These are phyloP conservation scores for slime mould (Dictyostelium discoideum) DNA, from an alignment of 78 protist species.

Conservation along the genomic window DNA sequence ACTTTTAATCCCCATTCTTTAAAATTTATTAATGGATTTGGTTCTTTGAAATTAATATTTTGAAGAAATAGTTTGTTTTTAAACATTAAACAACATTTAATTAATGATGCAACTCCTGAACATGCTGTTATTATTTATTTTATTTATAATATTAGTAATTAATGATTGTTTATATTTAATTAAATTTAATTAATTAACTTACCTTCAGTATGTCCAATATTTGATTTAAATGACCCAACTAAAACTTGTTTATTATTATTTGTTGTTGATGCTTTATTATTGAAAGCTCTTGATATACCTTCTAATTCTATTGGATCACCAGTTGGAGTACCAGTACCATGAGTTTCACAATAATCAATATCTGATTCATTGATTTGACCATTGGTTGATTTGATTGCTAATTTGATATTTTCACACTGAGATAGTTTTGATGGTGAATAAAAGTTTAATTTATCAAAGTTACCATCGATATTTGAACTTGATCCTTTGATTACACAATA, in stretches of 20 bases:
- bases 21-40: slow-evolving; percentile 69
- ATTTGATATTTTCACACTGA: slow-evolving; percentile 4
- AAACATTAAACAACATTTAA: slow-evolving; percentile 56
- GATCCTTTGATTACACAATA: too few relatives aligned
- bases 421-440: too few relatives aligned
- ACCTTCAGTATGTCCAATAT: background rate
- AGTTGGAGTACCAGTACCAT: slow-evolving; percentile 85
- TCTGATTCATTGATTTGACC: background rate
- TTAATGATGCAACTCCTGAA: slow-evolving; percentile 42
- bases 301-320: slow-evolving; percentile 83
- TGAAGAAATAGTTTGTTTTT: too few relatives aligned
- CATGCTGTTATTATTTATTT: background rate
- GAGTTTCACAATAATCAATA: slow-evolving; percentile 52
- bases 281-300: slow-evolving; percentile 28
- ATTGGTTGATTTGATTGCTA: background rate
- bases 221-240: background rate
- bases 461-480: too few relatives aligned
- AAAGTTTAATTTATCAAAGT: too few relatives aligned
- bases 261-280: background rate
- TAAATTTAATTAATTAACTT: background rate
- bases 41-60: slow-evolving; percentile 42
- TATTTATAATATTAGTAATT: background rate
- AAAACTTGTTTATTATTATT: background rate
- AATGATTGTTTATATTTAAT: background rate
- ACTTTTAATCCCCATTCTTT: slow-evolving; percentile 47